Conservation (phyloP, 2,329 filamentous ascomycete genomes). For the Clarireedia monteithiana region DNA sequence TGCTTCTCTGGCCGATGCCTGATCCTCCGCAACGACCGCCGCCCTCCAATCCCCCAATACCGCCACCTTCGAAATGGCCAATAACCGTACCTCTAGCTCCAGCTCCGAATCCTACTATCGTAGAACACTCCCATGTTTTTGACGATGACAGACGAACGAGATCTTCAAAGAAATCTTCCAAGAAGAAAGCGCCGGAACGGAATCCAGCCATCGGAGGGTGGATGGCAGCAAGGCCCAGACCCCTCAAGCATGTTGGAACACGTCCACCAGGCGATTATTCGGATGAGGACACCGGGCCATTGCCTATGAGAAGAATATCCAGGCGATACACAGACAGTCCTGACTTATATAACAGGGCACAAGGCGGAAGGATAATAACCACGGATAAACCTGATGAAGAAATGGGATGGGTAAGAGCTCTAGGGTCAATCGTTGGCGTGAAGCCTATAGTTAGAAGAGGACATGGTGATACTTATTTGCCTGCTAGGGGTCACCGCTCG, state of each 20-base stretch:
- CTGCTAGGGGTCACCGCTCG: background rate
- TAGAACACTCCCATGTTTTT: too few relatives aligned
- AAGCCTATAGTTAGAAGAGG: conserved; percentile 1
- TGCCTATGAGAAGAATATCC: background rate
- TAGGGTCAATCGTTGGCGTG: conserved; percentile 2
- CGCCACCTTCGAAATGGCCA: background rate
- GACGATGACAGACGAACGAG: too few relatives aligned
- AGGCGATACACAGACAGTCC: background rate
- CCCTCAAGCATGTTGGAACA: too few relatives aligned
- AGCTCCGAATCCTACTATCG: background rate
- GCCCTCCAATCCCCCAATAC: conserved; percentile 6
- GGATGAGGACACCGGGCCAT: too few relatives aligned
- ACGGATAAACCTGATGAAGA: background rate
- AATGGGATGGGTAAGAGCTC: background rate
- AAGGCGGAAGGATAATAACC: background rate
- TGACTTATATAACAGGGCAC: background rate
- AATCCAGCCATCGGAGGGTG: too few relatives aligned
- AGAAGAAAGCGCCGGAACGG: too few relatives aligned
- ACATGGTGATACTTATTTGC: background rate
- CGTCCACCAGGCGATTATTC: too few relatives aligned
- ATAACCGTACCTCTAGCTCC: background rate
- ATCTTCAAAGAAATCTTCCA: too few relatives aligned
- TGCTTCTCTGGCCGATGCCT: conserved; percentile 59
- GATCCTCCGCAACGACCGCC: conserved; percentile 28
- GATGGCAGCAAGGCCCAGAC: too few relatives aligned